These are phyloP conservation scores for Pseudonitzschia multiseries DNA, from an alignment of 108 stramenopile genomes.

Conservation along the genomic window DNA sequence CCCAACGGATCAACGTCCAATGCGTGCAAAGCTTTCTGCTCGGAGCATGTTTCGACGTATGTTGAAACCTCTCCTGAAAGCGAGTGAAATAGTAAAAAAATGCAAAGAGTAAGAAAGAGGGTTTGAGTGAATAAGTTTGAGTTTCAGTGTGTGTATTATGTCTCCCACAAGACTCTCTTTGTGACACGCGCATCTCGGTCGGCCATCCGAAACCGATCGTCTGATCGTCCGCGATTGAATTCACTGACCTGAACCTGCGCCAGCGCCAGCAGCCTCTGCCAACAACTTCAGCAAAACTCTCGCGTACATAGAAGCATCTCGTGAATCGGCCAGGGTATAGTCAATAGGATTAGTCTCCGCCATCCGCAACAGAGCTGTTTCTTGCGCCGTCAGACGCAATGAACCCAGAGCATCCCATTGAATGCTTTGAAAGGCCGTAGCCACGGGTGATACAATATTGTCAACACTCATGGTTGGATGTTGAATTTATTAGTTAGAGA, in stretches of 20 bases:
- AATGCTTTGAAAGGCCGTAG: conserved; percentile 63
- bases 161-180: background rate
- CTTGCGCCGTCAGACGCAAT: conserved; percentile 82
- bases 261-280: conserved; percentile 77
- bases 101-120: no score
- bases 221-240: background rate
- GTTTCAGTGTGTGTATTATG: background rate
- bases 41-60: conserved; percentile 45
- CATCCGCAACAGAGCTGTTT: conserved; percentile 85
- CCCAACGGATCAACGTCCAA: conserved; percentile 81
- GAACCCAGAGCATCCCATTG: conserved; percentile 83
- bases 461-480: conserved; percentile 34
- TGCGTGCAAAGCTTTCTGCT: conserved; percentile 63
- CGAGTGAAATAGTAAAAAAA: background rate
- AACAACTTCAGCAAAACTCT: conserved; percentile 82
- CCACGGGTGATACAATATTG: conserved; percentile 59
- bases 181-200: background rate
- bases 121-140: no score
- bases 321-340: conserved; percentile 83
- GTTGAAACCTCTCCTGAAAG: conserved; percentile 37
- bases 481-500: background rate
- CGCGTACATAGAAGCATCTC: conserved; percentile 91
- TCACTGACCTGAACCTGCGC: conserved; percentile 59
- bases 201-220: background rate
- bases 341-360: conserved; percentile 89